Evolutionary conservation across 1,284 basidiomycete species (phyloP), one percentile per base, ranked within the genome.

Genomic region (Jaminaea rosea): DNA sequence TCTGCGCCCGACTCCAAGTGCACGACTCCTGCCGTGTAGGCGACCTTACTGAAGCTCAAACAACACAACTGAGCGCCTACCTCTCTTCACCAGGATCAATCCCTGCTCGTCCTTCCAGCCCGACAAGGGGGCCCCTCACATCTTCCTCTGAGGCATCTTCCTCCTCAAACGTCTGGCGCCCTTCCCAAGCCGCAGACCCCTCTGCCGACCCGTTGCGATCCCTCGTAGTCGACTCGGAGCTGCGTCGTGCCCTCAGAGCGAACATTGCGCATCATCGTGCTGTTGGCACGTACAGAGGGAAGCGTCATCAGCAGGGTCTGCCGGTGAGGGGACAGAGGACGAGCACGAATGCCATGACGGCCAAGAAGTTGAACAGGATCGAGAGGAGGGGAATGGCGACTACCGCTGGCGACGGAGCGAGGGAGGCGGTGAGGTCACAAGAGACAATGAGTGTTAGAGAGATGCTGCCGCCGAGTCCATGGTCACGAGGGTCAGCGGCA

Each of bases 301-400:
- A 83, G 76, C 79, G 89, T 70, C 89, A 93, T 70, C 87, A 88
- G 1, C 86, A 88, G 83, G 82, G 84, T 56, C 75, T 91, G 36
- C 90, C 90, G 0, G 89, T 93, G 53, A 80, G 89, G 69, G 89
- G 89, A 48, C 89, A 93, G 76, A 85, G 85, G 57, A 93, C 90
- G 4, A 84, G 84, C 75, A 83, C 80, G 47, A 93, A 93, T 64
- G 88, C 86, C 47, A 81, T 80, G 75, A 90, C 87, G 29, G 90
- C 90, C 32, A 84, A 78, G 76, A 88, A 84, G 74, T 81, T 93
- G 75, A 93, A 93, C 77, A 79, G 80, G 64, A 73, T 84, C 54
- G 80, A 80, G 53, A 78, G 84, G 46, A 76, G 75, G 44, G 61
- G 59, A 6, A 59, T 61, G 19, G 48, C 54, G 4, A 63, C 60